phyloP scores from a whole-genome alignment of 176 grass and related monocot species.

The Carex cristatella region DNA sequence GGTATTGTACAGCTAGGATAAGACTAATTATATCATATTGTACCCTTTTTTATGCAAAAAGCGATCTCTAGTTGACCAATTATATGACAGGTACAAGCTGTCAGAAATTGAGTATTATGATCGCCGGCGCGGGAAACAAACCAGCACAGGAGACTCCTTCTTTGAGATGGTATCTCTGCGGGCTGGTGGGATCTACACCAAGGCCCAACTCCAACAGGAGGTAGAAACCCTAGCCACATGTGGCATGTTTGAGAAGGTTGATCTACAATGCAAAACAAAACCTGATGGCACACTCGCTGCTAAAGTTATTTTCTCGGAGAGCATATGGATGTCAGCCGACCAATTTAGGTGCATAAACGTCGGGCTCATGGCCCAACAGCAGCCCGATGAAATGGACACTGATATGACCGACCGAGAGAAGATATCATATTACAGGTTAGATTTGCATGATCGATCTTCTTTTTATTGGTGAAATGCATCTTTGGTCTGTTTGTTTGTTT shows the following conservation, averaged over 20 bases:
- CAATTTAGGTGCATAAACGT: constrained; percentile 93
- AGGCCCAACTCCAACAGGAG: constrained; percentile 81
- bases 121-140: constrained; percentile 26
- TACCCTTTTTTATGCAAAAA: neutral
- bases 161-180: constrained; percentile 94
- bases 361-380: constrained; percentile 63
- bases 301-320: constrained; percentile 72
- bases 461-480: neutral
- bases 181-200: constrained; percentile 86
- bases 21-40: neutral
- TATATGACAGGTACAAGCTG: constrained; percentile 53
- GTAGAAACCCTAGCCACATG: constrained; percentile 83
- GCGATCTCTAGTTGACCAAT: neutral
- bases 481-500: neutral
- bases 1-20: neutral
- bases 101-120: constrained; percentile 92
- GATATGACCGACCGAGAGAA: constrained; percentile 98
- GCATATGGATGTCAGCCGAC: constrained; percentile 71
- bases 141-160: constrained; percentile 78
- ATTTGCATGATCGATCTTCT: neutral
- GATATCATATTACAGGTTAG: constrained; percentile 61
- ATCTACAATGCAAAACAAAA: constrained; percentile 87
- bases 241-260: constrained; percentile 90
- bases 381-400: constrained; percentile 71
- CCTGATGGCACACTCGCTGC: constrained; percentile 73